Conservation (phyloP, 257 asterid genomes). For the Buddleja alternifolia region DNA sequence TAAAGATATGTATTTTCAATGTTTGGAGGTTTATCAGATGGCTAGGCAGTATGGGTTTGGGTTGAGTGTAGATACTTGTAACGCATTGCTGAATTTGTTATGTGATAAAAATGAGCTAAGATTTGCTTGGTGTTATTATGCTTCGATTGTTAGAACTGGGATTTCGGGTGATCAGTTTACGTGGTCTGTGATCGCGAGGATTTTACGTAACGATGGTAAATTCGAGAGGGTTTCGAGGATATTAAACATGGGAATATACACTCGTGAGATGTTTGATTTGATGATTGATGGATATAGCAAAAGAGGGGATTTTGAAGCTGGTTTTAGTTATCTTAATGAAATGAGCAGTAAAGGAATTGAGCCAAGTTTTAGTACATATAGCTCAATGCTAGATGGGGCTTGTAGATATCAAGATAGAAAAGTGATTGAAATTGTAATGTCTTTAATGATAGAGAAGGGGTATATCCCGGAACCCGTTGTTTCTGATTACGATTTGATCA, state of each 20-base stretch:
- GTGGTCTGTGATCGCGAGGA: constrained; percentile 54
- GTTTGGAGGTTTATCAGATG: constrained; percentile 49
- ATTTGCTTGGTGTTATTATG: constrained; percentile 68
- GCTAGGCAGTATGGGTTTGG: constrained; percentile 42
- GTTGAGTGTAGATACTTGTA: constrained; percentile 45
- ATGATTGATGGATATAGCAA: constrained; percentile 58
- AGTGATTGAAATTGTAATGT: constrained; percentile 45
- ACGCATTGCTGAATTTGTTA: constrained; percentile 55
- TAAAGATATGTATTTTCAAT: constrained; percentile 45
- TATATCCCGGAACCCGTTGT: constrained; percentile 27
- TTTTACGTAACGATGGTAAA: constrained; percentile 57
- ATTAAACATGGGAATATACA: constrained; percentile 51
- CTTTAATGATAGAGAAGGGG: constrained; percentile 53
- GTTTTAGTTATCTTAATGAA: constrained; percentile 48
- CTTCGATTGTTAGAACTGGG: constrained; percentile 60
- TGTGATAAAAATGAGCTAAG: constrained; percentile 49
- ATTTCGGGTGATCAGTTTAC: constrained; percentile 49
- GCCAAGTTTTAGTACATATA: constrained; percentile 54
- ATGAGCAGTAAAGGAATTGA: constrained; percentile 42
- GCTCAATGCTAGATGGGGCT: constrained; percentile 80
- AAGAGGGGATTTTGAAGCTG: constrained; percentile 69
- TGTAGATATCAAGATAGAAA: constrained; percentile 47
- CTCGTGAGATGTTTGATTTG: constrained; percentile 45
- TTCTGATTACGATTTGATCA: constrained; percentile 44
- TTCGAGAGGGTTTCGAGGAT: constrained; percentile 53